A percentile compares a stretch with the other conserved stretches of the same genome.
Conservation (phyloP, 2,329 filamentous ascomycete genomes). For the Drechslerella dactyloides region DNA sequence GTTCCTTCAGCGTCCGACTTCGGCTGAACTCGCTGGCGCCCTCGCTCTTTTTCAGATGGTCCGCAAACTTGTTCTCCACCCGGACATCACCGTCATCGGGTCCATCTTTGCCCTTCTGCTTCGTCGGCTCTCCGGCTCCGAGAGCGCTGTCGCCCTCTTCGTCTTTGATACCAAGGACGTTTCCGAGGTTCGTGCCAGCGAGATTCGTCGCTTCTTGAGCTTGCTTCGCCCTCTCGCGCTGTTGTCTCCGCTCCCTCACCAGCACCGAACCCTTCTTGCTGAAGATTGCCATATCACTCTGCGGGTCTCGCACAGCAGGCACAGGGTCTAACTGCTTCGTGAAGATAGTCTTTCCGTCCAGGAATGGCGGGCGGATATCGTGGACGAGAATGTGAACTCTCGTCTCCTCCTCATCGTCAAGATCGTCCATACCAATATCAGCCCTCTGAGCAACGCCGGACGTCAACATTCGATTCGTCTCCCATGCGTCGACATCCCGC, state of each 20-base stretch:
- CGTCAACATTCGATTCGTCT: slow-evolving; percentile 96
- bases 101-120: slow-evolving; percentile 63
- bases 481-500: slow-evolving; percentile 96
- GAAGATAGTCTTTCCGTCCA: slow-evolving; percentile 93
- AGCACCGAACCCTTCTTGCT: slow-evolving; percentile 93
- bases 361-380: slow-evolving; percentile 88
- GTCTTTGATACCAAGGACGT: slow-evolving; percentile 93
- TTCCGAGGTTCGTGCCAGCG: slow-evolving; percentile 88
- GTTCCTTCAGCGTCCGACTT: slow-evolving; percentile 86
- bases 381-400: slow-evolving; percentile 91
- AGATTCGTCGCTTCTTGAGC: slow-evolving; percentile 93
- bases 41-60: slow-evolving; percentile 82
- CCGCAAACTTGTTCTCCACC: slow-evolving; percentile 77
- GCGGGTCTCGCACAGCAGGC: slow-evolving; percentile 86
- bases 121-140: slow-evolving; percentile 63
- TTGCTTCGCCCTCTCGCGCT: slow-evolving; percentile 90
- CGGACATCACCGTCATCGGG: slow-evolving; percentile 68
- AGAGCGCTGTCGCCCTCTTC: slow-evolving; percentile 86
- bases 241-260: slow-evolving; percentile 87
- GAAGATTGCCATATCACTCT: slow-evolving; percentile 99
- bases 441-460: slow-evolving; percentile 91
- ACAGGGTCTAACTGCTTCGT: slow-evolving; percentile 97
- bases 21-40: slow-evolving; percentile 90
- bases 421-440: slow-evolving; percentile 80
- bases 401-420: slow-evolving; percentile 86